Conservation (phyloP, 2,329 filamentous ascomycete genomes). For the Xylariales sp. region DNA sequence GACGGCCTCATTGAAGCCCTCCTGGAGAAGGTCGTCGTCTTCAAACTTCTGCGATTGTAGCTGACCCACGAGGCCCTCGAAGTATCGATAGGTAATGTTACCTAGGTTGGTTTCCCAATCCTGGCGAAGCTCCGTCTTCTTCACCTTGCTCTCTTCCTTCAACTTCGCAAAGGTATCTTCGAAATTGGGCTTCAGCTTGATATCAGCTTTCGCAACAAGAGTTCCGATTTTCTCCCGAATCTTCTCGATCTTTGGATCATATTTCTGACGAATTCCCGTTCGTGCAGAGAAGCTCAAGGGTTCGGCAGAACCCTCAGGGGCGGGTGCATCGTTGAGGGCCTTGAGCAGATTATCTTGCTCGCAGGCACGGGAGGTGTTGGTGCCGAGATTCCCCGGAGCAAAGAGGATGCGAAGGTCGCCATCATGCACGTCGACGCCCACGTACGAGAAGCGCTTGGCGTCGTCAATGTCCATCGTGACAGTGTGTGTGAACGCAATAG, state of each 20-base stretch:
- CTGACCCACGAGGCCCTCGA: conserved; percentile 35
- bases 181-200: conserved; percentile 44
- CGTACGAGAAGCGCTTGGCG: conserved; percentile 36
- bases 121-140: conserved; percentile 24
- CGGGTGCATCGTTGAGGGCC: conserved; percentile 42
- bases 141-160: conserved; percentile 25
- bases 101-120: conserved; percentile 44
- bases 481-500: conserved; percentile 36
- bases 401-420: conserved; percentile 47
- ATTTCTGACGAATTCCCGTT: conserved; percentile 36
- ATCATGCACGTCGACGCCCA: conserved; percentile 37
- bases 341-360: conserved; percentile 31
- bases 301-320: conserved; percentile 19
- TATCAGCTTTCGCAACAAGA: conserved; percentile 31
- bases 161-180: conserved; percentile 38
- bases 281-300: conserved; percentile 39
- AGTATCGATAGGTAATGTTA: conserved; percentile 35
- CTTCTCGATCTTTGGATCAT: conserved; percentile 37
- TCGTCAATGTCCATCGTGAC: conserved; percentile 44
- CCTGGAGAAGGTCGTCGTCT: conserved; percentile 43
- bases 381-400: conserved; percentile 34
- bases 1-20: conserved; percentile 44
- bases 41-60: conserved; percentile 41
- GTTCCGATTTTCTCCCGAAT: conserved; percentile 32
- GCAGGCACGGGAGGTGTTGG: conserved; percentile 38